Evolutionary conservation across 1,284 basidiomycete species (phyloP).

Genomic region (Uromyces viciae-fabae): DNA sequence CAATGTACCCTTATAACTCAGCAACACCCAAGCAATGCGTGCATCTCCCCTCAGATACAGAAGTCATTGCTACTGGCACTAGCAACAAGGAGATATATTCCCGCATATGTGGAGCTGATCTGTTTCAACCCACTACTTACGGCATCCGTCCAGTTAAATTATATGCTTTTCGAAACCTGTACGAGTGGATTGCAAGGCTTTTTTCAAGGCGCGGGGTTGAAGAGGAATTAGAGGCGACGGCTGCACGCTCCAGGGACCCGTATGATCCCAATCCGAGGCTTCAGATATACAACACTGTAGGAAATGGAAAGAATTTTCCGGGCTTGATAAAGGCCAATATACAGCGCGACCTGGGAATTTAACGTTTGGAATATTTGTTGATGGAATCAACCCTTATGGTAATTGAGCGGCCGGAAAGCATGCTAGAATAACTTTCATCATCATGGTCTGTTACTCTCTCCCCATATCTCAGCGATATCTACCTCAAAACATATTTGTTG

Average conservation of each 20-base stretch:
- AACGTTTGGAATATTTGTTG: background rate
- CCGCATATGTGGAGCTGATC: background rate
- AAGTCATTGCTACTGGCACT: background rate
- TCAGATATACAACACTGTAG: slow-evolving; percentile 10
- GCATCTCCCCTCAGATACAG: background rate
- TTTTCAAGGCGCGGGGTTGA: background rate
- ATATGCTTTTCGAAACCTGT: background rate
- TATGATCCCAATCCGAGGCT: background rate
- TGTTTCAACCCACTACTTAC: background rate
- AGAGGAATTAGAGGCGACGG: background rate
- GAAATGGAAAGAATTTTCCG: background rate
- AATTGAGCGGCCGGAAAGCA: background rate
- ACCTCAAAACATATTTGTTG: slow-evolving; percentile 55
- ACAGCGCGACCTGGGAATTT: background rate
- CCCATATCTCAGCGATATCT: slow-evolving; percentile 53
- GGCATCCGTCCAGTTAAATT: background rate
- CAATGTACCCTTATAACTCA: background rate
- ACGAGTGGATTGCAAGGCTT: background rate
- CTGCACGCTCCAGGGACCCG: background rate
- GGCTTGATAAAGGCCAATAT: background rate
- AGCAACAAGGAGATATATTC: background rate
- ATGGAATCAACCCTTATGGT: slow-evolving; percentile 25
- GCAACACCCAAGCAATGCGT: background rate
- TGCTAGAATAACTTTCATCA: slow-evolving; percentile 10
- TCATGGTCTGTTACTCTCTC: background rate